Conservation (phyloP, 202 grass and related monocot genomes). For the Schoenoplectus tabernaemontani region DNA sequence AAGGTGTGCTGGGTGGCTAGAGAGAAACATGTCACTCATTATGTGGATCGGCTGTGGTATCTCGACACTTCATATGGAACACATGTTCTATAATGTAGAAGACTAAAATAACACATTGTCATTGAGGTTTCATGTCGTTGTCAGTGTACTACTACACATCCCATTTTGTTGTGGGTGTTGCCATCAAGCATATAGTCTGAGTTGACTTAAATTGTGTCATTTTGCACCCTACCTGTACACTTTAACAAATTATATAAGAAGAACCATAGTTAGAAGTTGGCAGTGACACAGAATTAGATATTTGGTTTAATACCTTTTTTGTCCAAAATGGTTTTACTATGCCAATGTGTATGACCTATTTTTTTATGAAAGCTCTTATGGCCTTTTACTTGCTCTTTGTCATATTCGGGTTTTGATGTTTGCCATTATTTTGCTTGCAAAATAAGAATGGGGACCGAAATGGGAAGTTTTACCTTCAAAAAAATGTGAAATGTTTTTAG, state of each 20-base stretch:
- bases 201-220: not conserved
- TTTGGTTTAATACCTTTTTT: not conserved
- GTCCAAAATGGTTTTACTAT: not conserved
- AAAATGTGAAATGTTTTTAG: not conserved
- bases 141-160: too few species aligned
- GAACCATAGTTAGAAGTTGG: not conserved
- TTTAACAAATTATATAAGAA: not conserved
- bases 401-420: not conserved
- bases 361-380: not conserved
- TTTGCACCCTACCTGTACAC: not conserved
- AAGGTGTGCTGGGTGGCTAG: too few species aligned
- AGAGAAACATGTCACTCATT: not conserved
- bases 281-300: not conserved
- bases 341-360: not conserved
- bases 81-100: not conserved
- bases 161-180: not conserved
- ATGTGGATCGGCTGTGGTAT: not conserved
- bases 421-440: constrained; percentile 1
- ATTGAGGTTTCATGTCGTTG: not conserved
- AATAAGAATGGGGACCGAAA: not conserved
- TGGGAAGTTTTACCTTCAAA: not conserved
- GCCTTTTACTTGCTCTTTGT: not conserved
- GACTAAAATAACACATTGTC: not conserved
- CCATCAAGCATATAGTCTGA: not conserved
- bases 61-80: not conserved